A percentile compares a stretch with the other conserved stretches of the same genome.
Evolutionary conservation across 2,329 filamentous ascomycete species (phyloP).

Genomic region (Fulvia fulva): DNA sequence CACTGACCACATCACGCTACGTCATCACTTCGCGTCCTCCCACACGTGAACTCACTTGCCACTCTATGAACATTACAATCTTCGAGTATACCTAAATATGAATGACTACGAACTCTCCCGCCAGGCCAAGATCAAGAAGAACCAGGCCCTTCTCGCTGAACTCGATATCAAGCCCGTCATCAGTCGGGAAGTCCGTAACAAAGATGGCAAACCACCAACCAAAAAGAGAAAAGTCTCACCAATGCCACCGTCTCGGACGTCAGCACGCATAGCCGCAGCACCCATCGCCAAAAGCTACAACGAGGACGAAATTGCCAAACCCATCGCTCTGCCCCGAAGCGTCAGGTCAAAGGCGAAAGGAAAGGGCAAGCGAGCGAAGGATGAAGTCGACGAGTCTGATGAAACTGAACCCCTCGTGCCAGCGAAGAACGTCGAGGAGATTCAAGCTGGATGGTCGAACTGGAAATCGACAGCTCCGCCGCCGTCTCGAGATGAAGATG

Average conservation of each 20-base stretch:
- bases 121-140: constrained; percentile 48
- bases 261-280: constrained; percentile 46
- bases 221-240: constrained; percentile 41
- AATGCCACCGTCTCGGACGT: constrained; percentile 38
- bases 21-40: background rate
- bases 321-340: constrained; percentile 23
- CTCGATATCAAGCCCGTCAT: constrained; percentile 41
- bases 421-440: constrained; percentile 30
- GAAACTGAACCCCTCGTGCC: constrained; percentile 26
- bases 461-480: constrained; percentile 41
- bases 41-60: background rate
- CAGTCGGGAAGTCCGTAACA: constrained; percentile 15
- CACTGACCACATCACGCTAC: background rate
- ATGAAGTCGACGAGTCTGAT: constrained; percentile 4
- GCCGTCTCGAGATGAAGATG: constrained; percentile 41
- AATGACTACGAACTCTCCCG: constrained; percentile 46
- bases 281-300: constrained; percentile 36
- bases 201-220: constrained; percentile 23
- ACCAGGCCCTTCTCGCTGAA: constrained; percentile 46
- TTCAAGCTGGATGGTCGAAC: constrained; percentile 40
- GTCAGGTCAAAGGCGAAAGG: constrained; percentile 23
- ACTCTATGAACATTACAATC: background rate
- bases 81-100: constrained; percentile 30
- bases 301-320: constrained; percentile 33
- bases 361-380: constrained; percentile 11